Base-by-base conservation (phyloP, 2,329 filamentous ascomycete genomes). In the Grosmannia penicillata region DNA sequence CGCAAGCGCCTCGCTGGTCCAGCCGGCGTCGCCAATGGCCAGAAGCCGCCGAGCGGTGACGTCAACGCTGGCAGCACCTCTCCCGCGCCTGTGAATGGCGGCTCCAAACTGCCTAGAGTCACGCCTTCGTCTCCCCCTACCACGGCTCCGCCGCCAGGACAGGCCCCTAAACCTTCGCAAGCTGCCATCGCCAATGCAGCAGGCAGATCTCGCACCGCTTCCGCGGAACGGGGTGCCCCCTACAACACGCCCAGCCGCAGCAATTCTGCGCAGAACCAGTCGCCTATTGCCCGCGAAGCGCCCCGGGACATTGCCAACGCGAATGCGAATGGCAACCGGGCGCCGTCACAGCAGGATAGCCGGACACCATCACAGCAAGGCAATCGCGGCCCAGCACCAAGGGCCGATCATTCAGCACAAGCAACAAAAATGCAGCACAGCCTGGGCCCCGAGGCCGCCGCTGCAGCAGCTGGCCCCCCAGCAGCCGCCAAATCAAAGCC, bases 81-180 rank as follows among this genome's bases (percentile, higher is more conserved):
- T 51, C 51, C 22, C 40, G 57, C 33, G 50, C 36, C 46, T 2
- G 36, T 41, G 3, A 47, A 38, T 31, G 44, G 23, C 11, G 53
- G 50, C 15, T 57, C 61, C 2, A 65, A 63, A 38, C 55, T 56
- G 45, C 64, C 52, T 47, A 61, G 57, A 38, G 53, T 53, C 14
- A 53, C 57, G 4, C 49, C 40, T 2, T 13, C 57, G 9, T 57
- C 57, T 17, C 53, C 56, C 15, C 42, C 70, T 6, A 57, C 60
- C 2, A 69, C 69, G 3, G 68, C 71, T 3, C 70, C 70, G 8
- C 71, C 69, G 6, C 65, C 65, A 48, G 71, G 66, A 3, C 70
- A 70, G 33, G 62, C 67, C 21, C 66, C 68, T 6, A 68, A 64
- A 44, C 70, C 68, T 6, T 54, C 50, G 3, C 54, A 59, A 13